Percentiles rank a stretch among this genome's conserved stretches.
phyloP scores from a whole-genome alignment of 75 land plant species.

The Chamaecyparis obtusa region DNA sequence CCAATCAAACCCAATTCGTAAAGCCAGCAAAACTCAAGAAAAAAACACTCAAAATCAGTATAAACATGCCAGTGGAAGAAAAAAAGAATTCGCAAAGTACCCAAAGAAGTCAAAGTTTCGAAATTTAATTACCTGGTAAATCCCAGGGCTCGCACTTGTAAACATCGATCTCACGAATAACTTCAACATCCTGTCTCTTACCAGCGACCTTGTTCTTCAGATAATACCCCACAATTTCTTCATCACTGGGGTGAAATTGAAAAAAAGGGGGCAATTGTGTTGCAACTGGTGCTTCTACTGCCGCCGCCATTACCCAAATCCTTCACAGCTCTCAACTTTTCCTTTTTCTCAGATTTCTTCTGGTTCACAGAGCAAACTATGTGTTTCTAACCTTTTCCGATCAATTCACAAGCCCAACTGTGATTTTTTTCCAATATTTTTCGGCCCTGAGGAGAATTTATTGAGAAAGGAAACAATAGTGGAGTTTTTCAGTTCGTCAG shows the following conservation, averaged over 20 bases:
- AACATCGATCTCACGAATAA: constrained; percentile 69
- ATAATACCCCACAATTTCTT: constrained; percentile 51
- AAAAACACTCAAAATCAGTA: neutral
- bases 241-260: constrained; percentile 65
- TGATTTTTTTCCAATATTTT: neutral
- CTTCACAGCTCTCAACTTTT: neutral
- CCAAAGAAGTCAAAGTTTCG: neutral
- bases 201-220: constrained; percentile 48
- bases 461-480: neutral
- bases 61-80: neutral
- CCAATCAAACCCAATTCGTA: neutral
- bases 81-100: neutral
- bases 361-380: neutral
- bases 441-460: neutral
- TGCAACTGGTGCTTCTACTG: neutral
- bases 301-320: neutral
- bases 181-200: constrained; percentile 10
- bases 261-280: constrained; percentile 43
- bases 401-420: neutral
- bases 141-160: constrained; percentile 82
- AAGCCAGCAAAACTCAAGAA: neutral
- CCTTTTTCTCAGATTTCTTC: neutral
- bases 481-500: no score
- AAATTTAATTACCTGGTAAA: constrained; percentile 46
- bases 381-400: neutral